A percentile compares a stretch with the other conserved stretches of the same genome.
phyloP scores from a whole-genome alignment of 2,329 filamentous ascomycete species.

The Fusarium azukiicola region DNA sequence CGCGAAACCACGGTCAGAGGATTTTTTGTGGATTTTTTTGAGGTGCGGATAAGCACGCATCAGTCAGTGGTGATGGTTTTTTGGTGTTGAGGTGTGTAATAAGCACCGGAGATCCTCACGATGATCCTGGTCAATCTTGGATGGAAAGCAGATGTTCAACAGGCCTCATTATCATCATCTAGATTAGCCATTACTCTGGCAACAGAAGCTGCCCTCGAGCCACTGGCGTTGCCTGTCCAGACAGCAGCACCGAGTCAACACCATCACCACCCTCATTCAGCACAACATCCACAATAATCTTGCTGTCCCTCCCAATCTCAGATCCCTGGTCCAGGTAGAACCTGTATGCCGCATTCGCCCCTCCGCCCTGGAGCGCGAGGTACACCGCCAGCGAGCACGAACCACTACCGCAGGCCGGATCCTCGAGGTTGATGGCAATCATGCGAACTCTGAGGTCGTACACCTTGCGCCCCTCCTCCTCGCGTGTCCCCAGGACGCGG shows the following conservation, averaged over 20 bases:
- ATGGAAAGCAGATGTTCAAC: too few species aligned
- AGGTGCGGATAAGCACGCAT: not conserved
- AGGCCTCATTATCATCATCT: not conserved
- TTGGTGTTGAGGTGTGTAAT: too few species aligned
- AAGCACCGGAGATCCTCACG: too few species aligned
- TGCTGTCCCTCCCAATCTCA: conserved; percentile 23
- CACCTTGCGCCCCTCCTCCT: not conserved
- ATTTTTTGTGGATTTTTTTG: too few species aligned
- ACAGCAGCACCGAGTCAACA: conserved; percentile 26
- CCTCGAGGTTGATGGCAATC: conserved; percentile 17
- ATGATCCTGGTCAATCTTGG: too few species aligned
- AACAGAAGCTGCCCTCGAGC: conserved; percentile 31
- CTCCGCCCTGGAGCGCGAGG: conserved; percentile 11
- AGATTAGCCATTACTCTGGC: not conserved
- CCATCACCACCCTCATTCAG: conserved; percentile 16
- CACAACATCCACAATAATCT: conserved; percentile 25
- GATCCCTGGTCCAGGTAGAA: conserved; percentile 16
- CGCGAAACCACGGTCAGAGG: too few species aligned
- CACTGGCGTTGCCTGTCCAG: conserved; percentile 33
- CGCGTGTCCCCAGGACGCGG: conserved; percentile 6
- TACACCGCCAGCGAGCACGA: conserved; percentile 8
- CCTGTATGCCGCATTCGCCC: not conserved
- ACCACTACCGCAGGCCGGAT: conserved; percentile 1
- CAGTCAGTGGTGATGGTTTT: too few species aligned
- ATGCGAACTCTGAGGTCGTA: conserved; percentile 2